phyloP scores from a whole-genome alignment of 495 filamentous ascomycete species.

The Penicillium angulare region DNA sequence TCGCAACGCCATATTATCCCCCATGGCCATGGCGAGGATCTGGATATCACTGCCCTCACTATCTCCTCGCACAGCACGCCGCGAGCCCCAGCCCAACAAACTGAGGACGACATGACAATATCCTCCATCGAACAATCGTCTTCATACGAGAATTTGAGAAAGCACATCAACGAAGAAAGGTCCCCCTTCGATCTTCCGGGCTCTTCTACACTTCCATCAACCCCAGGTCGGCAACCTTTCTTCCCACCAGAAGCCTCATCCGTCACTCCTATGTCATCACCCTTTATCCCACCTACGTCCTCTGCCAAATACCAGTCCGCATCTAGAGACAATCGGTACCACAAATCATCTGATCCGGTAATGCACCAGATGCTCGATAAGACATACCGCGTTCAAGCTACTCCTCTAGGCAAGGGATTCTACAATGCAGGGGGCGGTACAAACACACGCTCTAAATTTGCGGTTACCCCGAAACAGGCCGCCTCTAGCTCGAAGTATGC shows the following conservation, averaged over 20 bases:
- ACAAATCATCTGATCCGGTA: constrained; percentile 62
- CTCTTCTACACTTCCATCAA: constrained; percentile 43
- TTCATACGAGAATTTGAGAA: constrained; percentile 29
- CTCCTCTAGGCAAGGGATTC: constrained; percentile 63
- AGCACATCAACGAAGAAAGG: constrained; percentile 27
- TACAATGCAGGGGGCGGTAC: constrained; percentile 18
- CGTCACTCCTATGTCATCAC: constrained; percentile 43
- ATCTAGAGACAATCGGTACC: constrained; percentile 29
- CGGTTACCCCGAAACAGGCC: constrained; percentile 33
- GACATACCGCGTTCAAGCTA: constrained; percentile 90
- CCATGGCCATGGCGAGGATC: constrained; percentile 46
- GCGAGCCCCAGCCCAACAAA: constrained; percentile 46
- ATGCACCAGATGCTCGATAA: constrained; percentile 89
- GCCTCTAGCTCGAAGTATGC: constrained; percentile 25
- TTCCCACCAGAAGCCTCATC: constrained; percentile 30
- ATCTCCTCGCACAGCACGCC: constrained; percentile 54
- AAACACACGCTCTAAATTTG: constrained; percentile 35
- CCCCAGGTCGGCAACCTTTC: constrained; percentile 32
- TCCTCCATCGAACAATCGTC: constrained; percentile 55
- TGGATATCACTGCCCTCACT: constrained; percentile 51
- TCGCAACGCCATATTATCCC: constrained; percentile 21
- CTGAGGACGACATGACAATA: constrained; percentile 56
- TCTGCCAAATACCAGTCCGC: constrained; percentile 32
- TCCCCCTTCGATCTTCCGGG: constrained; percentile 39
- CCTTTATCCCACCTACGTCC: constrained; percentile 49